Base-by-base conservation (phyloP, 495 filamentous ascomycete species). In the Amorphotheca resinae region DNA sequence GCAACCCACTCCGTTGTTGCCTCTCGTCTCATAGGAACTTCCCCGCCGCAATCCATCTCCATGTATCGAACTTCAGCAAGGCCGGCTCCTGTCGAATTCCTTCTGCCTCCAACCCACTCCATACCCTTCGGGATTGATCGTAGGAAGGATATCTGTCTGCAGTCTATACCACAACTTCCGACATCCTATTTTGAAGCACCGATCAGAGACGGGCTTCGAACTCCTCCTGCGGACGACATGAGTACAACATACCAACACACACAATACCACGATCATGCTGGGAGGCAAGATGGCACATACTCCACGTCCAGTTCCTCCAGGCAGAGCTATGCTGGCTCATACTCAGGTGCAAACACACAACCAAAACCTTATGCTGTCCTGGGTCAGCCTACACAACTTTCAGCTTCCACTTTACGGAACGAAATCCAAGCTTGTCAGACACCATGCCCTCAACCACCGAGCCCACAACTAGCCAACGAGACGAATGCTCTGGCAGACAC, bases 221-320 rank as follows among this genome's bases (percentile, higher is more conserved):
- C 69, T 43, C 72, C 69, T 18, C 69, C 70, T 6, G 49, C 57
- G 42, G 68, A 73, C 44, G 51, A 54, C 52, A 62, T 62, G 38
- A 70, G 70, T 57, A 69, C 58, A 41, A 63, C 69, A 41, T 37
- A 37, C 34, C 70, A 67, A 44, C 51, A 66, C 45, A 53, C 59
- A 30, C 54, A 52, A 38, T 46, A 59, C 60, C 42, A 57, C 61
- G 46, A 59, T 51, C 43, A 62, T 53, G 45, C 53, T 61, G 16
- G 64, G 60, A 59, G 65, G 66, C 34, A 61, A 52, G 48, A 51
- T 39, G 18, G 23, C 16, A 31, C 44, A 38, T 55, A 46, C 25
- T 48, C 46, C 14, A 17, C 31, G 34, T 56, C 55, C 34, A 62
- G 62, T 41, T 43, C 54, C 23, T 38, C 57, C 20, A 51, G 55